Base-by-base conservation (phyloP, 2,329 filamentous ascomycete species). In the Alternaria ethzedia region DNA sequence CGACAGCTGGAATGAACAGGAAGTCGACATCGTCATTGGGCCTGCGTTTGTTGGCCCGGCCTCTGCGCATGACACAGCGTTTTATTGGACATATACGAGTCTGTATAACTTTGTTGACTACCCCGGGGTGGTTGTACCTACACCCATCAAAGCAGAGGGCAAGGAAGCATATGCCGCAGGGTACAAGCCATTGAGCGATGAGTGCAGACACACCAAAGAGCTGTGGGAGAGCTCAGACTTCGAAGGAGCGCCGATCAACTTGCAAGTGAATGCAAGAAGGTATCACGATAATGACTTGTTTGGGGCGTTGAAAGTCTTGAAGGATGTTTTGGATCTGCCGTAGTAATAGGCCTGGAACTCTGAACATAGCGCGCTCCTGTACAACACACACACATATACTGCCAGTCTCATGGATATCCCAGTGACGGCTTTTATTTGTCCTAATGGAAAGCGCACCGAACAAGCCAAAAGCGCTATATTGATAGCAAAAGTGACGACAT, bases 71-170 rank as follows among this genome's bases (percentile, higher is more conserved):
- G 69, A 73, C 9, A 64, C 66, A 1, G 69, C 68, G 5, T 67
- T 71, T 4, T 73, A 72, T 54, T 73, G 70, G 70, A 70, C 66
- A 3, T 73, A 73, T 32, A 71, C 70, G 5, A 57, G 55, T 26
- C 23, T 71, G 43, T 73, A 57, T 17, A 73, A 73, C 25, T 50
- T 69, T 17, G 65, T 71, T 2, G 70, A 73, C 52, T 73, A 73
- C 46, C 70, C 70, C 0, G 70, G 68, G 2, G 68, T 66, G 8
- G 68, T 68, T 12, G 61, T 71, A 1, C 69, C 70, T 12, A 73
- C 72, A 43, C 65, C 67, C 2, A 61, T 75, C 8, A 49, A 30
- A 36, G 50, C 59, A 12, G 55, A 65, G 21, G 41, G 25, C 6
- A 63, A 65, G 12, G 71, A 70, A 44, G 41, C 50, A 36, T 71